Conservation (phyloP, 805 yeast genomes). For the Schizosaccharomyces cryophilus region DNA sequence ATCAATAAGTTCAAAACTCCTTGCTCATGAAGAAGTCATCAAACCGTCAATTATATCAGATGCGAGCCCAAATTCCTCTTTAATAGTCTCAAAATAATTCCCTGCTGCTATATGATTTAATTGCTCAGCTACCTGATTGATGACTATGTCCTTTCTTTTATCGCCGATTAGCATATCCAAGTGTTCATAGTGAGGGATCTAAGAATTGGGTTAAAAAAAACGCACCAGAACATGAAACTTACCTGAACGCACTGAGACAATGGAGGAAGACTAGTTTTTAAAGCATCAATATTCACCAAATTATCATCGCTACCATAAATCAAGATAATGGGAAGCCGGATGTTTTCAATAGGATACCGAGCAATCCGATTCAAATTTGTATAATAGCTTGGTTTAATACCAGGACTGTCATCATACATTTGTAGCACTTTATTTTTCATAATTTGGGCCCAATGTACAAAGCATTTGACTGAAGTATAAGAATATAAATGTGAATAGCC, state of each 20-base stretch:
- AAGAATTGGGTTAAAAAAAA: background rate
- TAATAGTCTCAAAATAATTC: background rate
- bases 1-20: too few species aligned
- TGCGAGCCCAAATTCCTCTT: background rate
- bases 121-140: background rate
- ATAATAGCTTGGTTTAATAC: constrained; percentile 11
- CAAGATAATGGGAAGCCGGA: constrained; percentile 46
- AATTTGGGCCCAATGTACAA: constrained; percentile 93
- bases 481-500: constrained; percentile 74
- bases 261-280: constrained; percentile 12
- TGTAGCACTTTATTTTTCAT: constrained; percentile 55
- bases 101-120: background rate
- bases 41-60: background rate
- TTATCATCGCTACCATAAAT: constrained; percentile 65
- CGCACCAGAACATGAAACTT: background rate
- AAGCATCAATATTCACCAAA: constrained; percentile 60
- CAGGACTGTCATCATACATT: constrained; percentile 51
- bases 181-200: background rate
- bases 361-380: constrained; percentile 18
- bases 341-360: constrained; percentile 41
- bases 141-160: background rate
- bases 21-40: background rate
- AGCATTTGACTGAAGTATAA: constrained; percentile 72
- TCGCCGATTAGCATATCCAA: background rate
- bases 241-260: background rate